Base-by-base conservation (phyloP, 2,329 filamentous ascomycete species). In the Aurifilum marmelostoma region DNA sequence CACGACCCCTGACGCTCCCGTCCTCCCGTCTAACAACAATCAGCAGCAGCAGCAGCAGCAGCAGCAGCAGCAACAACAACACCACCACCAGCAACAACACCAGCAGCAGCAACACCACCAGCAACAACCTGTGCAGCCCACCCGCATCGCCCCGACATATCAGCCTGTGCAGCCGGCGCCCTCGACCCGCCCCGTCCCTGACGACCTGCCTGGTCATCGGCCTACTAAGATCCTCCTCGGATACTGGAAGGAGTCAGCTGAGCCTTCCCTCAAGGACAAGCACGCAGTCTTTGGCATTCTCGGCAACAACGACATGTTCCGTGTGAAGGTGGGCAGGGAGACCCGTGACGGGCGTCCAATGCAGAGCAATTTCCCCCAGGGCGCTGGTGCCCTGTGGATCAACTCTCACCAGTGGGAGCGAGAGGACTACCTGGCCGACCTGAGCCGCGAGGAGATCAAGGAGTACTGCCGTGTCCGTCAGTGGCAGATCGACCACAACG, bases 211-310 rank as follows among this genome's bases (percentile, higher is more conserved):
- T 0, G 85, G 86, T 14, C 86, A 83, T 1, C 82, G 87, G 1
- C 87, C 87, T 0, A 88, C 87, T 0, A 81, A 85, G 11, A 87
- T 89, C 63, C 77, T 89, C 1, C 76, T 91, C 1, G 88, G 88
- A 0, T 85, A 83, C 74, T 91, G 88, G 88, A 82, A 80, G 66
- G 82, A 83, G 16, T 90, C 87, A 0, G 83, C 80, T 41, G 83
- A 85, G 63, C 54, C 75, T 0, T 77, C 83, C 2, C 75, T 79
- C 1, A 77, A 78, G 16, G 83, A 90, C 73, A 86, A 87, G 65
- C 88, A 90, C 73, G 88, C 88, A 0, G 87, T 90, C 0, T 88
- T 86, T 66, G 88, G 88, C 3, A 88, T 90, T 14, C 77, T 90
- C 0, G 87, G 87, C 0, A 83, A 84, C 24, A 89, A 89, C 67